These are phyloP conservation scores for Calocybe gangraenosa DNA, from an alignment of 768 basidiomycete genomes.

Conservation along the genomic window DNA sequence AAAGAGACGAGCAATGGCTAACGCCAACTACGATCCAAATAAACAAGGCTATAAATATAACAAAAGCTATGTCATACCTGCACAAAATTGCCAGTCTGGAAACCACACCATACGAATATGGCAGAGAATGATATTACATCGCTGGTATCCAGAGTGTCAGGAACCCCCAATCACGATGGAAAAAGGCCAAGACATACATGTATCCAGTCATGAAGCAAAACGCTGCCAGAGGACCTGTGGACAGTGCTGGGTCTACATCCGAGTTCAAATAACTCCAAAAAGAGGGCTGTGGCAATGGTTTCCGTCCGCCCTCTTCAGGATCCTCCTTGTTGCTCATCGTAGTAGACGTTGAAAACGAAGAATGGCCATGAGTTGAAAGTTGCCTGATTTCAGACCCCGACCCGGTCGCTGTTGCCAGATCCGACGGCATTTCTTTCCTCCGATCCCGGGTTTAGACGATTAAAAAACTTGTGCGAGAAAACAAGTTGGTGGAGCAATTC, in stretches of 20 bases:
- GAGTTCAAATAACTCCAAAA: constrained; percentile 34
- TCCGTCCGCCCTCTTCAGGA: constrained; percentile 7
- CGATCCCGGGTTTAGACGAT: background rate
- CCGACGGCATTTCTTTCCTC: constrained; percentile 2
- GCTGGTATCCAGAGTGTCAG: constrained; percentile 28
- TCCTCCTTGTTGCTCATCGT: constrained; percentile 11
- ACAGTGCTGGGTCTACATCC: constrained; percentile 50
- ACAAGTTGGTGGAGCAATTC: too few relatives aligned
- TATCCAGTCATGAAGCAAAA: constrained; percentile 81
- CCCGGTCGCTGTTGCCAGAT: background rate
- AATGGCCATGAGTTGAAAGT: background rate
- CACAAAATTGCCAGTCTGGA: constrained; percentile 76
- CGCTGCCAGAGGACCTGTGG: constrained; percentile 51
- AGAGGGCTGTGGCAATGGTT: constrained; percentile 15
- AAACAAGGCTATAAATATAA: background rate
- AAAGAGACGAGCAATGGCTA: constrained; percentile 83
- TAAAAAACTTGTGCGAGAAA: background rate
- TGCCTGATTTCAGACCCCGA: constrained; percentile 2
- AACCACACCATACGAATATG: constrained; percentile 81
- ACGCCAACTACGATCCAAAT: constrained; percentile 48
- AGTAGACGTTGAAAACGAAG: background rate
- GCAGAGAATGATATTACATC: constrained; percentile 75
- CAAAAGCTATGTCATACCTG: constrained; percentile 38
- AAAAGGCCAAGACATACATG: constrained; percentile 43
- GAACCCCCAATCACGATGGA: background rate